These are phyloP conservation scores for Hypocreales sp. DNA, from an alignment of 2,329 filamentous ascomycete genomes.

Conservation along the genomic window DNA sequence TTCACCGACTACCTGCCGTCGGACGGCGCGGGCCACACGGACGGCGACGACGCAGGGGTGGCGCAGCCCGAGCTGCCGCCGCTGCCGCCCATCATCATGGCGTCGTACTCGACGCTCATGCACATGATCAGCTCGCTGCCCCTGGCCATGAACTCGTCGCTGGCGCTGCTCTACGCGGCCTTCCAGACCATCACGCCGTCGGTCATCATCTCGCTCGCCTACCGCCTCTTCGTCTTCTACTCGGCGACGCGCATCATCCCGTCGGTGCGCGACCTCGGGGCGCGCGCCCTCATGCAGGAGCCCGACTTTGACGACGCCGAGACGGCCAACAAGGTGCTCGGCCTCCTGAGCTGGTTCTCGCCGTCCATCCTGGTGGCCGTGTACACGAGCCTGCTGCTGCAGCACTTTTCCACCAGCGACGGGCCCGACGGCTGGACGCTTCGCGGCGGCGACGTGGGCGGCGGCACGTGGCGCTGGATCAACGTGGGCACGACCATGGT, in stretches of 20 bases:
- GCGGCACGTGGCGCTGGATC: slow-evolving; percentile 85
- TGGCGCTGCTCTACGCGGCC: slow-evolving; percentile 78
- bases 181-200: slow-evolving; percentile 92
- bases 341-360: slow-evolving; percentile 83
- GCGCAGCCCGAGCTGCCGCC: slow-evolving; percentile 82
- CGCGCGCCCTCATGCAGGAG: slow-evolving; percentile 68
- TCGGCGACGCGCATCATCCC: slow-evolving; percentile 92
- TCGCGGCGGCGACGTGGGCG: slow-evolving; percentile 62
- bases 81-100: slow-evolving; percentile 96
- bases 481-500: slow-evolving; percentile 83
- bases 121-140: slow-evolving; percentile 75
- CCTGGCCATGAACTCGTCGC: slow-evolving; percentile 64
- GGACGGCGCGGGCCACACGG: slow-evolving; percentile 39
- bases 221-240: slow-evolving; percentile 90
- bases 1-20: slow-evolving; percentile 95
- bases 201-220: slow-evolving; percentile 87
- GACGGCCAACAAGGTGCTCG: slow-evolving; percentile 63
- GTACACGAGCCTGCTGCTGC: slow-evolving; percentile 88
- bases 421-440: slow-evolving; percentile 68
- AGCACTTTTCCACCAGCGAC: slow-evolving; percentile 76
- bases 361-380: slow-evolving; percentile 90
- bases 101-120: slow-evolving; percentile 83
- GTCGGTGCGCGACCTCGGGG: slow-evolving; percentile 75
- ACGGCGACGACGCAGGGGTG: slow-evolving; percentile 27
- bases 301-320: slow-evolving; percentile 76